These are phyloP conservation scores for Rubroboletus pulcherrimus DNA, from an alignment of 768 basidiomycete species.

Conservation along the genomic window DNA sequence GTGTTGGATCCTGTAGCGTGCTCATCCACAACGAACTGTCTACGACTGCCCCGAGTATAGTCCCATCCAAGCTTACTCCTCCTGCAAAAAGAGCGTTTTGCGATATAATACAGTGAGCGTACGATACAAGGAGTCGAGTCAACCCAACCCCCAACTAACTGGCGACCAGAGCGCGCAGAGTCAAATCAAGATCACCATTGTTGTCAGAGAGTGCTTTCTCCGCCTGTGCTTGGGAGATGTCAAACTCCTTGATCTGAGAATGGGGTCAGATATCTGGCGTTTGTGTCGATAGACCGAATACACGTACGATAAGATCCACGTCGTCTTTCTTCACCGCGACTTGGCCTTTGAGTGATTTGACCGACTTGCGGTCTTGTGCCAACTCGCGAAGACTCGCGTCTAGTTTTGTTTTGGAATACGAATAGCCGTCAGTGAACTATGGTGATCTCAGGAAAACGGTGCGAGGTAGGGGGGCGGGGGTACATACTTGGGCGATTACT, in stretches of 20 bases:
- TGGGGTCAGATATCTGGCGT: not conserved
- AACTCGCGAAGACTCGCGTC: slow-evolving; percentile 49
- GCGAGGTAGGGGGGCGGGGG: not conserved
- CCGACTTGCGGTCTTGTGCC: slow-evolving; percentile 42
- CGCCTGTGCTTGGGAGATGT: slow-evolving; percentile 26
- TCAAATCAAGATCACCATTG: slow-evolving; percentile 27
- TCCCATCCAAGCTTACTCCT: not conserved
- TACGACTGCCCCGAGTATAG: not conserved
- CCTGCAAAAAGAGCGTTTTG: not conserved
- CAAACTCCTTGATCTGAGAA: slow-evolving; percentile 28
- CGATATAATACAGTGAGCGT: not conserved
- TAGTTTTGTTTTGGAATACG: slow-evolving; percentile 34
- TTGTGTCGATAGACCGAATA: not conserved
- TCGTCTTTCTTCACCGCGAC: slow-evolving; percentile 28
- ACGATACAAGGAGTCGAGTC: not conserved
- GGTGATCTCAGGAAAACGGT: slow-evolving; percentile 30
- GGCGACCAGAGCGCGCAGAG: slow-evolving; percentile 26
- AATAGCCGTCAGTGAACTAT: slow-evolving; percentile 54
- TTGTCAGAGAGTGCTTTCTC: slow-evolving; percentile 30
- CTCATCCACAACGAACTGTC: not conserved
- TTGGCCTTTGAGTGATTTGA: slow-evolving; percentile 42
- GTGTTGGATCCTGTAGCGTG: not conserved
- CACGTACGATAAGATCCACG: slow-evolving; percentile 26
- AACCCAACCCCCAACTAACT: slow-evolving; percentile 11
- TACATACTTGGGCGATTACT: slow-evolving; percentile 26